Conservation (phyloP, 2,329 filamentous ascomycete species). For the Claviceps lovelessii region DNA sequence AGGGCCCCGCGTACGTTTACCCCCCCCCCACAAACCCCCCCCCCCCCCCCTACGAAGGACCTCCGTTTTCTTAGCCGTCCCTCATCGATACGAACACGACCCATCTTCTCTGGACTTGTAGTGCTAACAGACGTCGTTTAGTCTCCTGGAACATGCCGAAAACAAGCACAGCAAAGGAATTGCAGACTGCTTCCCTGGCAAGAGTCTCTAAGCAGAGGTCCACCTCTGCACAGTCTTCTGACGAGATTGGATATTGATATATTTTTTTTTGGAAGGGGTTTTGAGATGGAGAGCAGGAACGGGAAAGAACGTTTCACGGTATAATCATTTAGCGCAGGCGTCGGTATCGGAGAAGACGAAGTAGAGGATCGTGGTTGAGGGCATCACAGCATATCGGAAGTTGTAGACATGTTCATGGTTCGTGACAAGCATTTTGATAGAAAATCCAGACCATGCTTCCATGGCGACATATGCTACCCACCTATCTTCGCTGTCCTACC, state of each 20-base stretch:
- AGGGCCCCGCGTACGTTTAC: conserved; percentile 48
- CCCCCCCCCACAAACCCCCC: background rate
- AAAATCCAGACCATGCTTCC: background rate
- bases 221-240: too few species aligned
- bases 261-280: background rate
- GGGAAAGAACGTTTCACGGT: conserved; percentile 1
- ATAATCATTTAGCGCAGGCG: conserved; percentile 5
- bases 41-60: background rate
- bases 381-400: background rate
- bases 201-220: conserved; percentile 6
- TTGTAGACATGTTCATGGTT: background rate
- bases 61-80: background rate
- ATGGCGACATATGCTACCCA: background rate
- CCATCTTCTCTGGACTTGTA: background rate
- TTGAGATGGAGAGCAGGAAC: background rate
- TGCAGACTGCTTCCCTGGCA: conserved; percentile 54
- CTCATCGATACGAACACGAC: background rate
- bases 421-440: background rate
- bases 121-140: conserved; percentile 13
- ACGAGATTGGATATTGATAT: background rate
- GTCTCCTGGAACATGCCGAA: conserved; percentile 54
- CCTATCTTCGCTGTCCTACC: background rate
- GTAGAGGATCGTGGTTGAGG: background rate
- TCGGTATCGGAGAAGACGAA: background rate
- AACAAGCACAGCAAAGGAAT: conserved; percentile 68